Evolutionary conservation across 352 stramenopile species (phyloP), one percentile per base, ranked within the genome.

Genomic region (Phytophthora cactorum): DNA sequence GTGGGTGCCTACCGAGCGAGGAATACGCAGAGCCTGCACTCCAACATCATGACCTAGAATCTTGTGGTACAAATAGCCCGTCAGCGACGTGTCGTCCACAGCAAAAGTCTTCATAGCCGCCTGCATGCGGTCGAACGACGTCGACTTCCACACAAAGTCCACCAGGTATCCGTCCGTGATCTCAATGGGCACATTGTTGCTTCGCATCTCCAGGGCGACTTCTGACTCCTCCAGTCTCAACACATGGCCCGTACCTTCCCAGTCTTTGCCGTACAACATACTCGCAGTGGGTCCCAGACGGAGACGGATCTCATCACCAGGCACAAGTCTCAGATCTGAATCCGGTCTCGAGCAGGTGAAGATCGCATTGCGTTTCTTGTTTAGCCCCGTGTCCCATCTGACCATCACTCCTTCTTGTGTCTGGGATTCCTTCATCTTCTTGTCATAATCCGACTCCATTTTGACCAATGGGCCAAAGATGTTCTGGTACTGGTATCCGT

Each of bases 401-500:
- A 99, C 84, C 58, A 83, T 83, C 12, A 98, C 84, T 25, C 86
- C 91, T 54, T 99, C 97, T 69, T 99, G 95, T 0, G 90, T 98
- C 77, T 99, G 86, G 62, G 89, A 86, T 66, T 99, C 97, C 77
- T 99, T 99, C 84, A 99, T 99, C 74, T 98, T 97, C 74, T 98
- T 98, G 84, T 99, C 98, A 65, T 99, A 99, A 81, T 99, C 97
- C 5, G 97, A 98, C 82, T 99, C 98, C 79, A 99, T 97, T 78
- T 99, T 99, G n/a, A 99, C 97, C 10, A 99, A 77, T 10, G 98
- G 98, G 4, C 94, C 97, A 63, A 99, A 93, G 49, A 99, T 94
- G 79, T 99, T 99, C 78, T 99, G 97, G 83, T 99, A 99, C 82
- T 99, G 97, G 76, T 99, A 99, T 27, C 97, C 98, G 74, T 99